Base-by-base conservation (phyloP, 805 yeast species). In the Clavispora fructus region DNA sequence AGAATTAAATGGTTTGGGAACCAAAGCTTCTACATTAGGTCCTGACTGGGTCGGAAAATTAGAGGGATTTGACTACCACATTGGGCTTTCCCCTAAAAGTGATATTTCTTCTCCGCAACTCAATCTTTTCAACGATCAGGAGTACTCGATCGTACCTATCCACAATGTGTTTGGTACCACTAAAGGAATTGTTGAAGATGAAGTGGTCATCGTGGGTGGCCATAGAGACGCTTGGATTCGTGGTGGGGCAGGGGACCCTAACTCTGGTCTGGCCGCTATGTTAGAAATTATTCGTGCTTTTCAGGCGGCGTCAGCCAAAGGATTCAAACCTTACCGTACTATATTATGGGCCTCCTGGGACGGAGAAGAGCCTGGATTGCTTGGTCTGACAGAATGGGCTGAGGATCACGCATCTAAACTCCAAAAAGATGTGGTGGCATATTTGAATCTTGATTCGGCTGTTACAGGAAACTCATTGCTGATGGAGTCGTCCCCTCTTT, bases 191-290 rank as follows among this genome's bases (percentile, higher is more conserved):
- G 39, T 33, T 7, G 37, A 40, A n/a, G 37, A 46, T 33, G 49
- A 46, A 38, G 49, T 46, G 6, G 37, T 46, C 4, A 23, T 46
- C 8, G 35, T 46, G 2, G 49, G 49, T 10, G 43, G 43, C 40
- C 49, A 46, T 30, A 25, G 49, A 35, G 49, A 46, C 26, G 39
- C 49, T 9, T 46, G 49, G 49, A 40, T 46, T 13, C 23, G 35
- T 2, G 49, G 49, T 9, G 49, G 49, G 3, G 49, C 49, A 4
- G 49, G 49, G 2, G 49, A 46, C 27, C 49, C 49, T n/a, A 46
- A 46, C 31, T 46, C 49, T 3, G 49, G 49, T 2, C 44, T 46
- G 30, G 41, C 49, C 3, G 42, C 40, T 11, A 32, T 46, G 40
- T 40, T 46, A 35, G 49, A 46, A 35, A 37, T 46, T 6, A 29